phyloP scores from a whole-genome alignment of 768 basidiomycete species.

The Coprinellus micaceus region DNA sequence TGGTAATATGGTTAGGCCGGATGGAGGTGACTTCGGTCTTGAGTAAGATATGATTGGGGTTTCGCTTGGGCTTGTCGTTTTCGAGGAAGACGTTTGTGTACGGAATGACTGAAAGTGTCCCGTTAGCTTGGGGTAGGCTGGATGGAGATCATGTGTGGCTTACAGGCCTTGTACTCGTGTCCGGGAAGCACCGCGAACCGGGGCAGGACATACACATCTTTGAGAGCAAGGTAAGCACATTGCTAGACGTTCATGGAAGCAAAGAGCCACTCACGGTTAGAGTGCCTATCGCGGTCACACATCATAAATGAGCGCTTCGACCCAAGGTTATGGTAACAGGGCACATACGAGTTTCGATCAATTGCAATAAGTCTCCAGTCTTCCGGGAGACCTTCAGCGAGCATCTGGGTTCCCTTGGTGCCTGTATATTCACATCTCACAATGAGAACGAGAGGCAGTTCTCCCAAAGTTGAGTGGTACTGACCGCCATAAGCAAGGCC shows the following conservation, averaged over 20 bases:
- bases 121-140: neutral
- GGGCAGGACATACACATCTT: slow-evolving; percentile 57
- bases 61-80: slow-evolving; percentile 11
- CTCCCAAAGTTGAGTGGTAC: slow-evolving; percentile 8
- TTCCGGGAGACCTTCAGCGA: slow-evolving; percentile 45
- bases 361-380: slow-evolving; percentile 55
- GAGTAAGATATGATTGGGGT: slow-evolving; percentile 33
- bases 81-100: slow-evolving; percentile 45
- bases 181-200: slow-evolving; percentile 54
- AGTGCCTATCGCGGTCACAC: slow-evolving; percentile 30
- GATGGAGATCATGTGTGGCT: slow-evolving; percentile 14
- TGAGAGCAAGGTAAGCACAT: neutral
- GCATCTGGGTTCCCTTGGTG: slow-evolving; percentile 43
- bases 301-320: neutral
- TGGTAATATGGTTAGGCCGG: slow-evolving; percentile 34
- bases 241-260: neutral
- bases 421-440: slow-evolving; percentile 27
- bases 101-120: slow-evolving; percentile 42
- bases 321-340: neutral
- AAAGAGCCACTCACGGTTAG: slow-evolving; percentile 36
- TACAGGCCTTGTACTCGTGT: slow-evolving; percentile 65
- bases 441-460: slow-evolving; percentile 4
- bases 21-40: slow-evolving; percentile 45
- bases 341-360: slow-evolving; percentile 55
- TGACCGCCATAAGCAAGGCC: slow-evolving; percentile 56